These are phyloP conservation scores for Citrus sinensis DNA, from an alignment of 345 rosid species.

Conservation along the genomic window DNA sequence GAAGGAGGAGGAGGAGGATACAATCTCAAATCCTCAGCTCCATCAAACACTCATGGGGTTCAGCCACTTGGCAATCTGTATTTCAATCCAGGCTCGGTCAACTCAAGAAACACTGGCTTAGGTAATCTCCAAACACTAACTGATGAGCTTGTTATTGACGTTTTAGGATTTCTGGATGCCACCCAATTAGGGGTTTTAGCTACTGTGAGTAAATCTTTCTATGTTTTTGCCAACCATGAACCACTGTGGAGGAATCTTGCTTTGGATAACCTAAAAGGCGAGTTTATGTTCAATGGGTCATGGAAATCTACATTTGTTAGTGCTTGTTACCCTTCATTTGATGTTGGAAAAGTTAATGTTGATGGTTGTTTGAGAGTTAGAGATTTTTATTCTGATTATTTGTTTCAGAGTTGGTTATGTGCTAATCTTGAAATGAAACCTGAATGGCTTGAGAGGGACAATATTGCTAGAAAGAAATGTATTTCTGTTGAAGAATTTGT, in stretches of 20 bases:
- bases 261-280: slow-evolving; percentile 53
- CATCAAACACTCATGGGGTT: slow-evolving; percentile 59
- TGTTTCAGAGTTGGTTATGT: slow-evolving; percentile 96
- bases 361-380: slow-evolving; percentile 46
- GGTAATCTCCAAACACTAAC: slow-evolving; percentile 66
- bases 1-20: slow-evolving; percentile 52
- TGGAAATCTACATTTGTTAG: slow-evolving; percentile 79
- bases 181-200: slow-evolving; percentile 66
- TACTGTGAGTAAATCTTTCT: slow-evolving; percentile 70
- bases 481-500: slow-evolving; percentile 74
- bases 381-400: slow-evolving; percentile 84
- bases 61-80: slow-evolving; percentile 89
- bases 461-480: slow-evolving; percentile 65
- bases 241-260: slow-evolving; percentile 90
- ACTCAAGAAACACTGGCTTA: slow-evolving; percentile 75
- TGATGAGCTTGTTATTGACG: slow-evolving; percentile 83
- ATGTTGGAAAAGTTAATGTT: neutral
- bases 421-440: slow-evolving; percentile 95
- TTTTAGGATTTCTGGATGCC: slow-evolving; percentile 60
- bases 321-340: slow-evolving; percentile 38
- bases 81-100: slow-evolving; percentile 45
- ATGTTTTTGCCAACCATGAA: slow-evolving; percentile 68
- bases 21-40: slow-evolving; percentile 53
- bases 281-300: slow-evolving; percentile 55
- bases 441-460: slow-evolving; percentile 89